A percentile compares a stretch with the other conserved stretches of the same genome.
Evolutionary conservation across 2,329 filamentous ascomycete genomes (phyloP).

Genomic region (Ophiosphaerella narmari): DNA sequence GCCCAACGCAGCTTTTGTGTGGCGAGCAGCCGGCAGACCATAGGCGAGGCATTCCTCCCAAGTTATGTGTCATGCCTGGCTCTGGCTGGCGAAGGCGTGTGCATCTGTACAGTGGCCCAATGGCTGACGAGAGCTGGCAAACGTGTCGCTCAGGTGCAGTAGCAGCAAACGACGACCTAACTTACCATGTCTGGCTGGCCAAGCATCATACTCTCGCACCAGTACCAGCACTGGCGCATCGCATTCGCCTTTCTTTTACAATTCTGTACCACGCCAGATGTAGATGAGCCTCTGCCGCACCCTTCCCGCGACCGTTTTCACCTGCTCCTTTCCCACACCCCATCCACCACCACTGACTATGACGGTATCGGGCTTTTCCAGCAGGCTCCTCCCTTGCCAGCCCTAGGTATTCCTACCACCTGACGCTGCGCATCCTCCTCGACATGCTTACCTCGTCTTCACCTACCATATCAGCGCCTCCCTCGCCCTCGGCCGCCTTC

Average conservation of each 20-base stretch:
- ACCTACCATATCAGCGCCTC: slow-evolving; percentile 44
- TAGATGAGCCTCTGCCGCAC: slow-evolving; percentile 20
- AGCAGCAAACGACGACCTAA: not conserved
- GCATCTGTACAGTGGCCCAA: not conserved
- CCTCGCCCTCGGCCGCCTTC: slow-evolving; percentile 43
- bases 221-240: slow-evolving; percentile 12
- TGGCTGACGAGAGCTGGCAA: not conserved
- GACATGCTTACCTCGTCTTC: slow-evolving; percentile 44
- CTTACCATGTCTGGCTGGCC: not conserved
- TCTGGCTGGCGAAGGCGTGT: slow-evolving; percentile 1
- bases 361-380: slow-evolving; percentile 18
- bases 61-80: slow-evolving; percentile 1
- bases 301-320: slow-evolving; percentile 5
- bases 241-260: slow-evolving; percentile 14
- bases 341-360: slow-evolving; percentile 13
- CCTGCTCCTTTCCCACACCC: slow-evolving; percentile 13
- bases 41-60: too few species aligned
- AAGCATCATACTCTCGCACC: slow-evolving; percentile 1
- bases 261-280: not conserved
- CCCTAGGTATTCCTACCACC: slow-evolving; percentile 4
- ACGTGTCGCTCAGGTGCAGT: not conserved
- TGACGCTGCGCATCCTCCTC: slow-evolving; percentile 3
- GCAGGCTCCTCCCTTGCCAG: slow-evolving; percentile 13
- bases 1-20: not conserved
- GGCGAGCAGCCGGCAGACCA: too few species aligned